Evolutionary conservation across 768 basidiomycete species (phyloP).

Genomic region (Pleurotus tuber-regium): DNA sequence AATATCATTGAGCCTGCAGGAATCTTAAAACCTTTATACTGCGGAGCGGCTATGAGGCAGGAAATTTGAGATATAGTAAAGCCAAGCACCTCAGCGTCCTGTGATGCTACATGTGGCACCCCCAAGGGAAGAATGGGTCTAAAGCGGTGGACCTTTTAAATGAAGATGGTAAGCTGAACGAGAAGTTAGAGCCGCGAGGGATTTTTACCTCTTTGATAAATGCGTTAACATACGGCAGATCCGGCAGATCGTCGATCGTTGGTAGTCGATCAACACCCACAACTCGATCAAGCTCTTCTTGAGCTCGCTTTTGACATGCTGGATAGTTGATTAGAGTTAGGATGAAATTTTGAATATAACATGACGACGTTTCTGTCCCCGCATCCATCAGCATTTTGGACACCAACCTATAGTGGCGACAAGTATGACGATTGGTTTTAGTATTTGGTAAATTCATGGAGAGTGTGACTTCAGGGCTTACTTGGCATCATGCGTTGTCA

Average conservation of each 20-base stretch:
- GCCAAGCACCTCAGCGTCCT: not conserved
- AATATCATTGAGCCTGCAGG: slow-evolving; percentile 1
- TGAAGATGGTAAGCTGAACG: not conserved
- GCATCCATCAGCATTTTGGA: not conserved
- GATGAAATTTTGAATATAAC: not conserved
- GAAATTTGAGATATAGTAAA: not conserved
- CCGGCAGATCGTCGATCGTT: not conserved
- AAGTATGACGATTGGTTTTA: too few species aligned
- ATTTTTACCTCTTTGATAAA: slow-evolving; percentile 1
- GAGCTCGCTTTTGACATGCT: not conserved
- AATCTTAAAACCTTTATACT: not conserved
- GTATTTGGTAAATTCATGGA: too few species aligned
- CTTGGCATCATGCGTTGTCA: too few species aligned
- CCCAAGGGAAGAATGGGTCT: not conserved
- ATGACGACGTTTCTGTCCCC: not conserved
- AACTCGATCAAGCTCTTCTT: not conserved
- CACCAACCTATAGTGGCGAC: too few species aligned
- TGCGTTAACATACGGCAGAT: not conserved
- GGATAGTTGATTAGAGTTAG: not conserved
- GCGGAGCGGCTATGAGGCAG: not conserved
- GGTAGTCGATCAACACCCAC: not conserved
- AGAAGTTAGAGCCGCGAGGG: too few species aligned
- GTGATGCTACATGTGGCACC: not conserved
- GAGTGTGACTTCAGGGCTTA: too few species aligned
- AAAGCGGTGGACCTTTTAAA: slow-evolving; percentile 3